Percentiles rank a stretch among this genome's conserved stretches.
phyloP scores from a whole-genome alignment of 108 stramenopile genomes.

The Cyclotella baltica region DNA sequence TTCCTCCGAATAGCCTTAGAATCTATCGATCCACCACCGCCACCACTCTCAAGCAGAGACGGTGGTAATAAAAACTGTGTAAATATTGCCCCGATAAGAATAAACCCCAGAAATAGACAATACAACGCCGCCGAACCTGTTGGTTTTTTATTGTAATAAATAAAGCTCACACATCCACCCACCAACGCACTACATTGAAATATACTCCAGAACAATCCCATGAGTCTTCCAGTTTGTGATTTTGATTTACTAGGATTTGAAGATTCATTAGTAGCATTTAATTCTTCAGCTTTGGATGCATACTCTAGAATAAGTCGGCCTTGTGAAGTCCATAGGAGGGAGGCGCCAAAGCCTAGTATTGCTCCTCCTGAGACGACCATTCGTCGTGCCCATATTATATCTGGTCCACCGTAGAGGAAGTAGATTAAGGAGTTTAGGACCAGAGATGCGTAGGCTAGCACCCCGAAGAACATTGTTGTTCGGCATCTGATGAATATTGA shows the following conservation, averaged over 20 bases:
- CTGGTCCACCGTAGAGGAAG: conserved; percentile 38
- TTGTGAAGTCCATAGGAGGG: conserved; percentile 61
- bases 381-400: conserved; percentile 34
- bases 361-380: conserved; percentile 55
- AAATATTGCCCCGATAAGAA: conserved; percentile 49
- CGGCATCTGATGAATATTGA: conserved; percentile 27
- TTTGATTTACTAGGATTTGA: conserved; percentile 8
- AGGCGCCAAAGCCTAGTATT: conserved; percentile 52
- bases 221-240: conserved; percentile 45
- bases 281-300: conserved; percentile 34
- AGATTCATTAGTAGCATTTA: neutral
- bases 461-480: conserved; percentile 49
- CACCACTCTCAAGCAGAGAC: conserved; percentile 20
- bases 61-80: conserved; percentile 55
- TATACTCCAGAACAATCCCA: conserved; percentile 62
- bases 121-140: conserved; percentile 46
- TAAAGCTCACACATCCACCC: conserved; percentile 57
- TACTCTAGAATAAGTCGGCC: conserved; percentile 60
- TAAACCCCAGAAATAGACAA: conserved; percentile 54
- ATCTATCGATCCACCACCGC: neutral
- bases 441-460: conserved; percentile 52
- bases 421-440: conserved; percentile 49
- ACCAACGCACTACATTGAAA: conserved; percentile 60
- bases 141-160: conserved; percentile 46
- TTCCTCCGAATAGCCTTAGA: neutral